Evolutionary conservation across 352 stramenopile species (phyloP).

Genomic region (Globisporangium radiosum): DNA sequence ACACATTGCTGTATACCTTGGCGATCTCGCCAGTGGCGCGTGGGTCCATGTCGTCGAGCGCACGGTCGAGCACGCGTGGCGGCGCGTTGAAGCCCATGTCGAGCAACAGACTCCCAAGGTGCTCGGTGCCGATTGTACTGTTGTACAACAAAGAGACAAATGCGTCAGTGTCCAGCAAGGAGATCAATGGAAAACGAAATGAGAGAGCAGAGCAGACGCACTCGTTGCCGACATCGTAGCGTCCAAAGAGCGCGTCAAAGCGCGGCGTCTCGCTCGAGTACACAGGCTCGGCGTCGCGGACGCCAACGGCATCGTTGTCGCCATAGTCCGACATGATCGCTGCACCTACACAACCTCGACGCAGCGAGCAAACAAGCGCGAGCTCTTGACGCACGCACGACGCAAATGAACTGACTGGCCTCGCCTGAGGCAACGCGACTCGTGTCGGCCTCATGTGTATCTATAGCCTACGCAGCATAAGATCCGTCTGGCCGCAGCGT

Average conservation of each 20-base stretch:
- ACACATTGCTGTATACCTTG: constrained; percentile 19
- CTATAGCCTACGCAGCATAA: too few species aligned
- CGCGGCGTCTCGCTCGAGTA: constrained; percentile 50
- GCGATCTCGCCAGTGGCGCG: constrained; percentile 58
- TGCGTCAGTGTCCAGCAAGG: background rate
- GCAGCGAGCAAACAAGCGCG: background rate
- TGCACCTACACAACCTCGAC: too few species aligned
- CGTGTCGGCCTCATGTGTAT: too few species aligned
- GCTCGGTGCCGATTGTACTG: constrained; percentile 41
- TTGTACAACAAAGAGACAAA: background rate
- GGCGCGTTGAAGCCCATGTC: constrained; percentile 67
- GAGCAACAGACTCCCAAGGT: constrained; percentile 48
- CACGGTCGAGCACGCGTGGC: constrained; percentile 39
- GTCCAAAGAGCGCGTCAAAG: constrained; percentile 50
- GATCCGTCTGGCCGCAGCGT: too few species aligned
- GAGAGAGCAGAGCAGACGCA: constrained; percentile 8
- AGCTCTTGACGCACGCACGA: too few species aligned
- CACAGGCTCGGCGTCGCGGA: constrained; percentile 17
- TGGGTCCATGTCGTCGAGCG: constrained; percentile 65
- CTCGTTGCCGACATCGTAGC: constrained; percentile 38
- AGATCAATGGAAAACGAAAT: background rate
- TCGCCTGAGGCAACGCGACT: too few species aligned
- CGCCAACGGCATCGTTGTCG: constrained; percentile 13
- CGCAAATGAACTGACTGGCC: too few species aligned
- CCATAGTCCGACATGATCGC: constrained; percentile 21